phyloP scores from a whole-genome alignment of 2,329 filamentous ascomycete species.

The Teratosphaeriaceae sp. region DNA sequence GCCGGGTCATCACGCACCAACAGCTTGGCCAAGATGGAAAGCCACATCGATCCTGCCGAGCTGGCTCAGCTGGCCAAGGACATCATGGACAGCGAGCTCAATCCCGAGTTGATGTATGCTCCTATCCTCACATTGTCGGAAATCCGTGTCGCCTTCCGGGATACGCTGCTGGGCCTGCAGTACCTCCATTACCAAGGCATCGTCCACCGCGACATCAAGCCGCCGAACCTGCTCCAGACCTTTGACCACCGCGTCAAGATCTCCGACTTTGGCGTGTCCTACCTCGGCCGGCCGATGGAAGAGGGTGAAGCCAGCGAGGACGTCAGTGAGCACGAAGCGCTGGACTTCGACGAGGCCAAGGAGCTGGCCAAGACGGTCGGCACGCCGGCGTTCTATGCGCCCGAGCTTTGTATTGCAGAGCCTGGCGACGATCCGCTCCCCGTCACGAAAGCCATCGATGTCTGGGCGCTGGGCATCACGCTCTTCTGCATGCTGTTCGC shows the following conservation, averaged over 20 bases:
- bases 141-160: slow-evolving; percentile 77
- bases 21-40: slow-evolving; percentile 53
- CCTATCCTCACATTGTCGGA: slow-evolving; percentile 84
- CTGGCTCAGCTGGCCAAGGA: slow-evolving; percentile 32
- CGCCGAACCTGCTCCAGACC: slow-evolving; percentile 83
- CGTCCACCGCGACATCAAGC: slow-evolving; percentile 47
- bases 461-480: slow-evolving; percentile 95
- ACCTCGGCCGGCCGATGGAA: slow-evolving; percentile 80
- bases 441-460: slow-evolving; percentile 88
- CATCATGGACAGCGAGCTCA: slow-evolving; percentile 55
- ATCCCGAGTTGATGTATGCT: slow-evolving; percentile 87
- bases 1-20: slow-evolving; percentile 53
- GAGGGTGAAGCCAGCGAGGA: slow-evolving; percentile 60
- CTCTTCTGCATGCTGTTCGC: slow-evolving; percentile 94
- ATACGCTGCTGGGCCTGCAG: slow-evolving; percentile 87
- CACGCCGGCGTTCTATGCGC: slow-evolving; percentile 95
- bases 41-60: slow-evolving; percentile 2
- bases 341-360: slow-evolving; percentile 83
- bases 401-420: slow-evolving; percentile 89
- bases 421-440: slow-evolving; percentile 59
- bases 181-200: slow-evolving; percentile 62
- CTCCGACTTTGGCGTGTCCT: slow-evolving; percentile 97
- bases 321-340: slow-evolving; percentile 66
- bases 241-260: slow-evolving; percentile 87
- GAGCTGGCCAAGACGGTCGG: slow-evolving; percentile 98